These are phyloP conservation scores for Lipomyces yamanashiensis DNA, from an alignment of 805 yeast species.

Conservation along the genomic window DNA sequence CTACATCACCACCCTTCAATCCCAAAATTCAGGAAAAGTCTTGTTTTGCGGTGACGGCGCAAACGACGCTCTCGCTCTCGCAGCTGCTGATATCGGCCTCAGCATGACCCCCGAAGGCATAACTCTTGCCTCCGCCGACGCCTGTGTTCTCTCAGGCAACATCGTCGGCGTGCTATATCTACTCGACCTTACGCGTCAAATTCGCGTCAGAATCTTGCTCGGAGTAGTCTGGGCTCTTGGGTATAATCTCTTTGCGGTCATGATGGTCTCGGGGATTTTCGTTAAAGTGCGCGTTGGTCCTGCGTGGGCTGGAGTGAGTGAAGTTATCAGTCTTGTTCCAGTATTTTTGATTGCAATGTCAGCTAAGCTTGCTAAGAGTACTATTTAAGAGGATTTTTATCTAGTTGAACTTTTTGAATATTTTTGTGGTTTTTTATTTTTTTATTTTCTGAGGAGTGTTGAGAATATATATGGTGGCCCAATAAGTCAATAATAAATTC, in stretches of 20 bases:
- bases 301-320: conserved; percentile 30
- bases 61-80: conserved; percentile 87
- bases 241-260: conserved; percentile 27
- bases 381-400: not conserved
- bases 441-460: not conserved
- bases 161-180: conserved; percentile 18
- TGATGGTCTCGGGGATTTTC: conserved; percentile 28
- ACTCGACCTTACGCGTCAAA: conserved; percentile 9
- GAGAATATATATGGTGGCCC: too few relatives aligned
- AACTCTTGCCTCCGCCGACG: conserved; percentile 26
- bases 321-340: conserved; percentile 27
- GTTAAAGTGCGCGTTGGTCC: conserved; percentile 29
- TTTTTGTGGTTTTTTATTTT: not conserved
- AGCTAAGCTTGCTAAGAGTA: conserved; percentile 1
- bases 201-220: conserved; percentile 3
- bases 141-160: conserved; percentile 16
- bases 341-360: conserved; percentile 23
- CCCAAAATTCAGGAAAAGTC: not conserved
- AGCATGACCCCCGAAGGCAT: conserved; percentile 24
- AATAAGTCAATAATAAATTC: too few relatives aligned
- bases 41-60: conserved; percentile 95
- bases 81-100: conserved; percentile 86
- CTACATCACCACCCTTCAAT: conserved; percentile 19
- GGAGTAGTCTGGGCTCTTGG: conserved; percentile 22
- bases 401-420: not conserved